Conservation (phyloP, 768 basidiomycete genomes). For the Serpula lacrymans region DNA sequence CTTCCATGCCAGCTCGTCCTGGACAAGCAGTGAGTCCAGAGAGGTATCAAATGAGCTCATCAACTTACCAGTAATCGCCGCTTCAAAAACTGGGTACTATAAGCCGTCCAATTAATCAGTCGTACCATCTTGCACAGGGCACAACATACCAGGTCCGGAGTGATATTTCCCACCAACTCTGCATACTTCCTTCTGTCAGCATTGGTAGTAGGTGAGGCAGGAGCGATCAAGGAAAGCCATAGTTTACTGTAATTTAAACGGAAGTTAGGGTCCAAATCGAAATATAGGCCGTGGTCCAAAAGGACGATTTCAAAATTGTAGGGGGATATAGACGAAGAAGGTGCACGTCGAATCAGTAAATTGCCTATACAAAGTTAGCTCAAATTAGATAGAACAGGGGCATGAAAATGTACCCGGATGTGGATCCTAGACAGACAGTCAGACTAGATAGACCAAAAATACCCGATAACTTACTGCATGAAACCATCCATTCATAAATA, state of each 20-base stretch:
- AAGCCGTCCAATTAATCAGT: slow-evolving; percentile 4
- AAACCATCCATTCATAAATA: slow-evolving; percentile 92
- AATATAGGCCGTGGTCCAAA: slow-evolving; percentile 92
- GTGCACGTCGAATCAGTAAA: slow-evolving; percentile 80
- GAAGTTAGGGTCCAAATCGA: slow-evolving; percentile 78
- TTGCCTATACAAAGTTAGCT: slow-evolving; percentile 54
- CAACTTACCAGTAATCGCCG: slow-evolving; percentile 75
- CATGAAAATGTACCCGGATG: slow-evolving; percentile 59
- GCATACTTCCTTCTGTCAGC: slow-evolving; percentile 84
- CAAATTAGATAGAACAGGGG: background rate
- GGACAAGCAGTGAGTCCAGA: slow-evolving; percentile 1
- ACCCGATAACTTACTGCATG: slow-evolving; percentile 55
- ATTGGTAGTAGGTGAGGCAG: slow-evolving; percentile 59
- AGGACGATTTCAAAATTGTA: slow-evolving; percentile 97
- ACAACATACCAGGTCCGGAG: slow-evolving; percentile 69
- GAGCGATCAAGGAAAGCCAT: slow-evolving; percentile 85
- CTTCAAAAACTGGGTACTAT: slow-evolving; percentile 92
- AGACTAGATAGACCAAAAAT: background rate
- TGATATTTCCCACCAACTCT: slow-evolving; percentile 86
- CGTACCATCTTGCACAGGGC: background rate
- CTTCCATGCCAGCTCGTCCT: slow-evolving; percentile 70
- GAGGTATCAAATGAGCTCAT: background rate
- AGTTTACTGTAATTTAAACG: slow-evolving; percentile 84
- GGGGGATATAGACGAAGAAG: slow-evolving; percentile 60
- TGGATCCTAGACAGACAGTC: slow-evolving; percentile 57